Evolutionary conservation across 108 stramenopile species (phyloP).

Genomic region (Schizochytrium sp.): DNA sequence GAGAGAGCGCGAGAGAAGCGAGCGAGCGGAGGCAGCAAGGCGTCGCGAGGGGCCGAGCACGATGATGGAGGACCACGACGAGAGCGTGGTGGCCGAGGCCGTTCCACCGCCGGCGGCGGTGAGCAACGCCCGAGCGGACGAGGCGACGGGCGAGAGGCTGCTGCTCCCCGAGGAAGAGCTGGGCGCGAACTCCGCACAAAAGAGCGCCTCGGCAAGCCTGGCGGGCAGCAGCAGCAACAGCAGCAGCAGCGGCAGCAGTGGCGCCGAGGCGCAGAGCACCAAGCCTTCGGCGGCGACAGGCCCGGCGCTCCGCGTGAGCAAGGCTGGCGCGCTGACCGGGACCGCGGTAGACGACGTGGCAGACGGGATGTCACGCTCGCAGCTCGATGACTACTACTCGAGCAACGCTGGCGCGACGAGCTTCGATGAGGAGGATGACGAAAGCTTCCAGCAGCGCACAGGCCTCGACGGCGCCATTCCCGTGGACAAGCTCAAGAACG

Average conservation of each 20-base stretch:
- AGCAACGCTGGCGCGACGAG: neutral
- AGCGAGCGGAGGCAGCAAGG: no score
- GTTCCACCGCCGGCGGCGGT: neutral
- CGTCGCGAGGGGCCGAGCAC: neutral
- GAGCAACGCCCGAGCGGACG: neutral
- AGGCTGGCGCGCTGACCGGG: neutral
- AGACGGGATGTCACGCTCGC: neutral
- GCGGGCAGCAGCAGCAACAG: no score
- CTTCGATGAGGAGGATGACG: neutral
- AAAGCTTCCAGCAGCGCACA: neutral
- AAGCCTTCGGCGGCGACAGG: neutral
- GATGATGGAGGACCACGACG: neutral
- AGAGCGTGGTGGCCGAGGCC: neutral
- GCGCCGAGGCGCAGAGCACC: no score
- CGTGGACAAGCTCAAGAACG: constrained; percentile 16
- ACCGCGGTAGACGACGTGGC: neutral
- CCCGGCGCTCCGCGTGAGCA: neutral
- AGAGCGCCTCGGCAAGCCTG: no score
- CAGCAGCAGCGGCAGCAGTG: no score
- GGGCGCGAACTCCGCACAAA: no score
- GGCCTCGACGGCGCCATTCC: neutral
- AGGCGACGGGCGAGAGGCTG: no score
- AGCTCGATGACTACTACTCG: neutral
- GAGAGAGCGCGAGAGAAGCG: no score
- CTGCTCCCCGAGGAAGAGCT: no score